These are phyloP conservation scores for Eucalyptus regnans DNA, from an alignment of 345 rosid genomes.

Conservation along the genomic window DNA sequence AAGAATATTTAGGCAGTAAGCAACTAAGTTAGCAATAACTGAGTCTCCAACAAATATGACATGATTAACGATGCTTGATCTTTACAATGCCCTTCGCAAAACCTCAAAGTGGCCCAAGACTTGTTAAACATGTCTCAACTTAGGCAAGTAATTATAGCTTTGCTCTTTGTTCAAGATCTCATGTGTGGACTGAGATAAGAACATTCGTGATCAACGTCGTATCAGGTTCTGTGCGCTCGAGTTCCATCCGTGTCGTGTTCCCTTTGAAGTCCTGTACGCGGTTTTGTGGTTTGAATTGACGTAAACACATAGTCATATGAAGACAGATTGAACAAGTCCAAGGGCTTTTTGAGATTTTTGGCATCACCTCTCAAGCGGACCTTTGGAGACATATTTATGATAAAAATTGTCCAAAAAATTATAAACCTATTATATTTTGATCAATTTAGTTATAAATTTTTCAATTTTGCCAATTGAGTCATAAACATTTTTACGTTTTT, in stretches of 20 bases:
- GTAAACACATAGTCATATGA: neutral
- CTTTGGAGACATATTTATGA: no score
- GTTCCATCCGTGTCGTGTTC: neutral
- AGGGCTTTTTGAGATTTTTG: neutral
- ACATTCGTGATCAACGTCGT: neutral
- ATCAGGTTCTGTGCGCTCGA: neutral
- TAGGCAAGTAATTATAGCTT: neutral
- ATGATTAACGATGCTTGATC: neutral
- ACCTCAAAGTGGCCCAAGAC: neutral
- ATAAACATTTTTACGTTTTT: fast-evolving
- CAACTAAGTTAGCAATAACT: neutral
- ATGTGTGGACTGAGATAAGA: neutral
- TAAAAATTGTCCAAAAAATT: neutral
- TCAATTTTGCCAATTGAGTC: fast-evolving
- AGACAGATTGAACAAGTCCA: neutral
- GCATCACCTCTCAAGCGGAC: neutral
- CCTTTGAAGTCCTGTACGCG: neutral
- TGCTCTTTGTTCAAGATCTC: neutral
- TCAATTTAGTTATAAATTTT: no score
- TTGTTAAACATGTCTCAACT: neutral
- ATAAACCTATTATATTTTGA: neutral
- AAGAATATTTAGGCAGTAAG: neutral
- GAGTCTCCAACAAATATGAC: neutral
- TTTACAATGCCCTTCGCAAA: neutral
- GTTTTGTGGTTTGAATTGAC: neutral